Evolutionary conservation across 352 stramenopile species (phyloP).

Genomic region (Phytopythium oedochilum): DNA sequence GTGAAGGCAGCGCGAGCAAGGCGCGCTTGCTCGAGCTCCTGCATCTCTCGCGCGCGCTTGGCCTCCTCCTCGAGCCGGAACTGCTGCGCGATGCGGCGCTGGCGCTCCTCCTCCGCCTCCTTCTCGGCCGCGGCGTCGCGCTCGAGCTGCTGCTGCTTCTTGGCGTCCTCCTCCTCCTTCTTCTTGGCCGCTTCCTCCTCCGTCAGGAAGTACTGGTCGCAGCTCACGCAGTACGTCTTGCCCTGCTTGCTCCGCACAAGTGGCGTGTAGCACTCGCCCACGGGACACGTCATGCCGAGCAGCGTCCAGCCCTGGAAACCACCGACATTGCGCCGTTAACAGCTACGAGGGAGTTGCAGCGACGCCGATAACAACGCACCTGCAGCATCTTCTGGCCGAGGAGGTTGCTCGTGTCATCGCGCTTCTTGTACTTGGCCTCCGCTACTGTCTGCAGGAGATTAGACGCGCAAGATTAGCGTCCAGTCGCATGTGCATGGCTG

Average conservation of each 20-base stretch:
- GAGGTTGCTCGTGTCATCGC: constrained; percentile 68
- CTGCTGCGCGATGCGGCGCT: constrained; percentile 48
- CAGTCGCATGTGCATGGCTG: too few relatives aligned
- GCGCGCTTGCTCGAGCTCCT: constrained; percentile 24
- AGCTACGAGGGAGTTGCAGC: too few relatives aligned
- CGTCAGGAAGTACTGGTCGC: constrained; percentile 67
- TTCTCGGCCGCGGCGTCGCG: constrained; percentile 32
- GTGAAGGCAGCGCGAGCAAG: constrained; percentile 5
- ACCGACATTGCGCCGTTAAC: too few relatives aligned
- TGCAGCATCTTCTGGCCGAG: constrained; percentile 82
- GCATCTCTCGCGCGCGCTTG: constrained; percentile 42
- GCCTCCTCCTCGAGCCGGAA: constrained; percentile 68
- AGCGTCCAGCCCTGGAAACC: constrained; percentile 73
- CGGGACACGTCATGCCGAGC: constrained; percentile 59
- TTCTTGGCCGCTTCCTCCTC: constrained; percentile 64
- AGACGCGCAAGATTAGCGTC: background rate
- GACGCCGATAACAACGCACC: constrained; percentile 30
- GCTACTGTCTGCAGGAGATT: constrained; percentile 6
- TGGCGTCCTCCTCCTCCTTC: constrained; percentile 27
- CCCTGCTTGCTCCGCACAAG: constrained; percentile 75
- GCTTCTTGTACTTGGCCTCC: constrained; percentile 50
- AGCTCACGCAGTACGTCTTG: constrained; percentile 79
- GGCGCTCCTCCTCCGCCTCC: constrained; percentile 30
- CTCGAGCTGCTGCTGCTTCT: constrained; percentile 16
- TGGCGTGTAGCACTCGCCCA: constrained; percentile 69